These are phyloP conservation scores for Penicillium psychrosexuale DNA, from an alignment of 2,329 filamentous ascomycete genomes.

Conservation along the genomic window DNA sequence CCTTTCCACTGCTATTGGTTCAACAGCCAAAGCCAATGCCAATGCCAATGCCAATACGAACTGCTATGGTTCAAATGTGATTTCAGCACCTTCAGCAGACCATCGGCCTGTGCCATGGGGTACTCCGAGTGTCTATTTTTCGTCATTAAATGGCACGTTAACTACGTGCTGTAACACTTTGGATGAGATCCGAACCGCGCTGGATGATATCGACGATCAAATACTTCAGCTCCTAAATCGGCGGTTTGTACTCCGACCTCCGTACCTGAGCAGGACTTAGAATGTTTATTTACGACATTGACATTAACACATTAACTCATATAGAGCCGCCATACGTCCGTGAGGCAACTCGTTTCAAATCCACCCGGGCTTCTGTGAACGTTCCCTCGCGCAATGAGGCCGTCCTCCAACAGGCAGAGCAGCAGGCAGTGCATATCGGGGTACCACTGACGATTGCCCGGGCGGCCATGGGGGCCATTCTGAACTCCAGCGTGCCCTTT, in stretches of 20 bases:
- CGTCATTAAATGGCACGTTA: slow-evolving; percentile 1
- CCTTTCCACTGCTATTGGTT: background rate
- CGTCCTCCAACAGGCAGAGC: slow-evolving; percentile 1
- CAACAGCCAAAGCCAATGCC: too few relatives aligned
- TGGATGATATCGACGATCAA: slow-evolving; percentile 2
- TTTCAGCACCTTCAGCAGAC: background rate
- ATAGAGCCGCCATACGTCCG: background rate
- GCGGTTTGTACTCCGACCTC: background rate
- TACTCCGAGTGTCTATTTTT: slow-evolving; percentile 6
- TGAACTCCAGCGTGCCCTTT: slow-evolving; percentile 9
- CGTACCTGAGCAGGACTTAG: background rate
- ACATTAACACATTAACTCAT: background rate
- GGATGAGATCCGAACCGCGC: slow-evolving; percentile 2
- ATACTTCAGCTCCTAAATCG: background rate
- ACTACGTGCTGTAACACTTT: slow-evolving; percentile 6
- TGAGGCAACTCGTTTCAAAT: slow-evolving; percentile 3
- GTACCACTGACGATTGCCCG: slow-evolving; percentile 7
- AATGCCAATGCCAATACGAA: background rate
- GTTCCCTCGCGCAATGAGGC: slow-evolving; percentile 1
- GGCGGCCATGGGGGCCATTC: slow-evolving; percentile 5
- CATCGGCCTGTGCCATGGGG: slow-evolving; percentile 5
- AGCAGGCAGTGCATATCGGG: background rate
- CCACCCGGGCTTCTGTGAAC: slow-evolving; percentile 1
- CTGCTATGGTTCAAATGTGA: background rate
- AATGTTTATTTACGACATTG: background rate